Conservation (phyloP, 1,284 basidiomycete genomes). For the Athelia psychrophila region DNA sequence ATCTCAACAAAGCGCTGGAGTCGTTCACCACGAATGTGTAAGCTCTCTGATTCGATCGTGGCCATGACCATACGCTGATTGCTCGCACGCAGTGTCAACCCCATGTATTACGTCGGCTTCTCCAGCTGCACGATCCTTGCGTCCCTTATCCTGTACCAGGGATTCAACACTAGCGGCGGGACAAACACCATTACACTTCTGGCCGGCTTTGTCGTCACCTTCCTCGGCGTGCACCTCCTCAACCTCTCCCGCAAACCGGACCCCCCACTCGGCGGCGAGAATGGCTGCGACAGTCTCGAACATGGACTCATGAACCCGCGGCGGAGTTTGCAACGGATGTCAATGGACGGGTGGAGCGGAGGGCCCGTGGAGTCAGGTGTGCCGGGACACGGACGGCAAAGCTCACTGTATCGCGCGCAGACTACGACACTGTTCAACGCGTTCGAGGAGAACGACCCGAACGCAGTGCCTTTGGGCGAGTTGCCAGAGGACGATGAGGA, state of each 20-base stretch:
- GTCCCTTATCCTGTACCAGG: conserved; percentile 94
- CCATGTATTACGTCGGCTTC: conserved; percentile 98
- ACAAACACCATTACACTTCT: conserved; percentile 84
- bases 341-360: conserved; percentile 69
- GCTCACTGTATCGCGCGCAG: conserved; percentile 62
- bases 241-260: conserved; percentile 78
- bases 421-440: conserved; percentile 60
- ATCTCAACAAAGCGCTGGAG: conserved; percentile 98
- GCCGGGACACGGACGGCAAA: conserved; percentile 40
- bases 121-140: conserved; percentile 95
- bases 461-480: conserved; percentile 36
- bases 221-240: conserved; percentile 89
- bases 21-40: conserved; percentile 98
- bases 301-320: conserved; percentile 77
- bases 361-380: conserved; percentile 28
- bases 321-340: conserved; percentile 62
- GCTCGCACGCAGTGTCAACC: conserved; percentile 76
- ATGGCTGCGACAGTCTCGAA: conserved; percentile 59
- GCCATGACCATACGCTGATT: conserved; percentile 10
- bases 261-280: conserved; percentile 35
- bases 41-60: conserved; percentile 23
- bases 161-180: conserved; percentile 88
- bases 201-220: conserved; percentile 86
- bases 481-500: conserved; percentile 43
- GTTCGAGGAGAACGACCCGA: conserved; percentile 42